A percentile compares a stretch with the other conserved stretches of the same genome.
Evolutionary conservation across 192 early-diverging fungal genomes (phyloP).

Genomic region (Coemansia sp.): DNA sequence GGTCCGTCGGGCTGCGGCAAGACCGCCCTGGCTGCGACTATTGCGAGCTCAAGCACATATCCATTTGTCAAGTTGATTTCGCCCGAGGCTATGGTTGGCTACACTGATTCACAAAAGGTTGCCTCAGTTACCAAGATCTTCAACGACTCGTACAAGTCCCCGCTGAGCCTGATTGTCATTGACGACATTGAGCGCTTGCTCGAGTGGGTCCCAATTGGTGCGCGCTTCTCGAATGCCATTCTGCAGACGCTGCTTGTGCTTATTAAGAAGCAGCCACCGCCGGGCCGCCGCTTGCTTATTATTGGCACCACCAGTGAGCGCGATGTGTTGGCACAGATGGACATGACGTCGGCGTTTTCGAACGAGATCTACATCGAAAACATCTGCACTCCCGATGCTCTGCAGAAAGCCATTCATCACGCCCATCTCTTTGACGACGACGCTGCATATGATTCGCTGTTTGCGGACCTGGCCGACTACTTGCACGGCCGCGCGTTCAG

Average conservation of each 20-base stretch:
- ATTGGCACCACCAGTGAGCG: constrained; percentile 84
- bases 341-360: constrained; percentile 82
- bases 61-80: constrained; percentile 98
- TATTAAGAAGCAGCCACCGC: constrained; percentile 88
- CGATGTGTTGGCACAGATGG: constrained; percentile 82
- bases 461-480: constrained; percentile 56
- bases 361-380: constrained; percentile 79
- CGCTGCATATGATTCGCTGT: constrained; percentile 58
- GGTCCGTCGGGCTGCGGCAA: constrained; percentile 89
- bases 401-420: constrained; percentile 64
- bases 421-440: constrained; percentile 69
- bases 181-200: constrained; percentile 92
- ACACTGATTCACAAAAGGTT: constrained; percentile 79
- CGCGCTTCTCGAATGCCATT: constrained; percentile 90
- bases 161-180: constrained; percentile 89
- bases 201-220: constrained; percentile 95
- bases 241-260: constrained; percentile 92
- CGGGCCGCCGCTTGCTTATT: constrained; percentile 82
- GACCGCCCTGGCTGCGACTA: constrained; percentile 93
- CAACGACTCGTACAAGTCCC: constrained; percentile 95
- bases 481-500: constrained; percentile 62
- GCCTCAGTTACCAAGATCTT: constrained; percentile 91
- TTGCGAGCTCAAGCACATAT: constrained; percentile 86
- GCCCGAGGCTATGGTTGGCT: constrained; percentile 94
- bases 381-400: constrained; percentile 66